Evolutionary conservation across 2,329 filamentous ascomycete genomes (phyloP).

Genomic region (Penicillium sp.): DNA sequence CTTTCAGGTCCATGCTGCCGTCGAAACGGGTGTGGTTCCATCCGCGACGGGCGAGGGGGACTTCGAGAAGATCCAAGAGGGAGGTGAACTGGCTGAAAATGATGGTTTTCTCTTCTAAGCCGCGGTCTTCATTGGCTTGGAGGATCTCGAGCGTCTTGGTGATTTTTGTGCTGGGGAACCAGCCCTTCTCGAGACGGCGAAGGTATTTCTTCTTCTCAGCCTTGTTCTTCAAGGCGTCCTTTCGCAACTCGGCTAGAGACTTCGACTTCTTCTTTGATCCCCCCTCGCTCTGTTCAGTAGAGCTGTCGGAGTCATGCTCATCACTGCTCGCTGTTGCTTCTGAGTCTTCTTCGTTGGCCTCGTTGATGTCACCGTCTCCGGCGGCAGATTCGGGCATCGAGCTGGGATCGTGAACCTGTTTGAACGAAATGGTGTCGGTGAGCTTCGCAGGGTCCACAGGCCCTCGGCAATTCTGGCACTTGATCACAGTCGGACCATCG

Average conservation of each 20-base stretch:
- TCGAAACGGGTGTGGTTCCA: slow-evolving; percentile 70
- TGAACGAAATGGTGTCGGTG: slow-evolving; percentile 73
- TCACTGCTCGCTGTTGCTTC: slow-evolving; percentile 22
- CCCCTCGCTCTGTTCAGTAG: slow-evolving; percentile 36
- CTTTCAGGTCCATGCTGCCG: slow-evolving; percentile 67
- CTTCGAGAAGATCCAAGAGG: slow-evolving; percentile 72
- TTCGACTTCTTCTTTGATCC: slow-evolving; percentile 48
- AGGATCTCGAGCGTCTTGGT: slow-evolving; percentile 68
- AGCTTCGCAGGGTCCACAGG: slow-evolving; percentile 65
- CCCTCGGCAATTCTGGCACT: slow-evolving; percentile 75
- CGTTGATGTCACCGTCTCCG: slow-evolving; percentile 34
- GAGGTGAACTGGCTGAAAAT: slow-evolving; percentile 82
- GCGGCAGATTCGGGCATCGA: slow-evolving; percentile 25
- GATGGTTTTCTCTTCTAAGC: slow-evolving; percentile 69
- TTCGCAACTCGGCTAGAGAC: slow-evolving; percentile 65
- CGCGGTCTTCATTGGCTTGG: slow-evolving; percentile 47
- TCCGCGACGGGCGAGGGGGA: slow-evolving; percentile 62
- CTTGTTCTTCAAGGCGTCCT: slow-evolving; percentile 63
- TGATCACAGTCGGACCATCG: slow-evolving; percentile 54
- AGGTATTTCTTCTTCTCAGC: slow-evolving; percentile 69
- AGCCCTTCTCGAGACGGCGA: slow-evolving; percentile 65
- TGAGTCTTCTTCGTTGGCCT: slow-evolving; percentile 40
- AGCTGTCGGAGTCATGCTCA: slow-evolving; percentile 27
- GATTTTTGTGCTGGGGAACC: slow-evolving; percentile 73
- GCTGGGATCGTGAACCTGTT: slow-evolving; percentile 67